Conservation (phyloP, 106 monocot species). For the Phalaenopsis equestris region DNA sequence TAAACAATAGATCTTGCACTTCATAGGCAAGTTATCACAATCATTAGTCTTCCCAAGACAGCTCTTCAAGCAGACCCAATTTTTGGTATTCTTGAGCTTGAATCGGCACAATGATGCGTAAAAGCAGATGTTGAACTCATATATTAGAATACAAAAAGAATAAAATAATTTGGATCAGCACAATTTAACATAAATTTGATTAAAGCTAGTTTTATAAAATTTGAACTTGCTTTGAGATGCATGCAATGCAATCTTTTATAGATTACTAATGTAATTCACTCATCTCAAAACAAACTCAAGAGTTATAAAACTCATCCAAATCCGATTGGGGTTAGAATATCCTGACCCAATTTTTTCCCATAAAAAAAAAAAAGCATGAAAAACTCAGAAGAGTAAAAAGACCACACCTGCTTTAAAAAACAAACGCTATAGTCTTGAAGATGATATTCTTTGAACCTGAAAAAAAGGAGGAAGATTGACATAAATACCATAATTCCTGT, state of each 20-base stretch:
- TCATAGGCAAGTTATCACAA: conserved; percentile 66
- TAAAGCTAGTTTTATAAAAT: no score
- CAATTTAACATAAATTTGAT: no score
- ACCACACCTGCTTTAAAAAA: conserved; percentile 71
- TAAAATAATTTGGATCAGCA: no score
- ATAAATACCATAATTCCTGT: no score
- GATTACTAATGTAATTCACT: no score
- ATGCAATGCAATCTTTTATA: no score
- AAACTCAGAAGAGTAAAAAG: neutral
- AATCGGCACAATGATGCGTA: neutral
- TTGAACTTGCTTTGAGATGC: no score
- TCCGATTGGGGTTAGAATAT: no score
- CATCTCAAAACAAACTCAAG: no score
- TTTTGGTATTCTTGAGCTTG: conserved; percentile 73
- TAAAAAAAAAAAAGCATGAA: neutral
- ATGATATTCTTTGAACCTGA: conserved; percentile 63
- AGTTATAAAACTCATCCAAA: no score
- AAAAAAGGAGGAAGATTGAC: no score
- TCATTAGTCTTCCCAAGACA: conserved; percentile 83
- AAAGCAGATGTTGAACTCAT: neutral
- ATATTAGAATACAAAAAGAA: neutral
- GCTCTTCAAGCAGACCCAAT: conserved; percentile 74
- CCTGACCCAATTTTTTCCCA: neutral
- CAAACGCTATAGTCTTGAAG: conserved; percentile 88
- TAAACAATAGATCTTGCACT: conserved; percentile 57